Conservation (phyloP, 345 rosid species). For the Bruguiera gymnorhiza region DNA sequence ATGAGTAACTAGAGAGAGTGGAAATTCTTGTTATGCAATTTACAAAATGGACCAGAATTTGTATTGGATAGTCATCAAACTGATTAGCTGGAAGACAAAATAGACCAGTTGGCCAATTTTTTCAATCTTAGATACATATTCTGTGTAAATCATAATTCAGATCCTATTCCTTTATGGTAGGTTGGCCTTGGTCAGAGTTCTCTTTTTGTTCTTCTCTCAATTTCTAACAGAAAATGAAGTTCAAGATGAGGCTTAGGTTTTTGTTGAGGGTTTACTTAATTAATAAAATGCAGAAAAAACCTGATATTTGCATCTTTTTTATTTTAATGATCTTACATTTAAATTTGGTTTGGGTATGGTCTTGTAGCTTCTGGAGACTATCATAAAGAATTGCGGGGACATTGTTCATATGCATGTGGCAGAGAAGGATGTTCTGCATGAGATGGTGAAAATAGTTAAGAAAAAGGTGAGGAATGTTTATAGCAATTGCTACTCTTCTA, state of each 20-base stretch:
- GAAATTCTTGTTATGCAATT: too few relatives aligned
- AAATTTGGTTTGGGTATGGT: constrained; percentile 21
- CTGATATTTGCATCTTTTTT: not conserved
- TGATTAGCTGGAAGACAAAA: too few relatives aligned
- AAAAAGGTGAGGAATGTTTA: constrained; percentile 65
- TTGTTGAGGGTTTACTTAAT: not conserved
- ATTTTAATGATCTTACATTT: constrained; percentile 7
- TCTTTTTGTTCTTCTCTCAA: too few relatives aligned
- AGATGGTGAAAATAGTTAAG: constrained; percentile 89
- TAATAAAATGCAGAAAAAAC: not conserved
- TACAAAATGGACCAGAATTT: too few relatives aligned
- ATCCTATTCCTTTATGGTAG: too few relatives aligned
- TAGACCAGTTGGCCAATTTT: too few relatives aligned
- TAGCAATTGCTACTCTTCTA: constrained; percentile 2
- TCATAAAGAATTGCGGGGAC: constrained; percentile 96
- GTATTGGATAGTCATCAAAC: too few relatives aligned
- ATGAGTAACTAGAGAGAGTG: too few relatives aligned
- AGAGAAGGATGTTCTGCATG: constrained; percentile 89
- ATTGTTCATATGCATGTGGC: constrained; percentile 99
- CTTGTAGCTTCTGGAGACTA: constrained; percentile 86
- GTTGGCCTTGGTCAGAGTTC: too few relatives aligned
- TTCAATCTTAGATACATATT: too few relatives aligned
- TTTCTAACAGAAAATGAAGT: not conserved
- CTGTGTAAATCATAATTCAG: too few relatives aligned
- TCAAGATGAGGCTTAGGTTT: not conserved